A percentile compares a stretch with the other conserved stretches of the same genome.
Conservation (phyloP, 495 filamentous ascomycete species). For the Ramalina intermedia region DNA sequence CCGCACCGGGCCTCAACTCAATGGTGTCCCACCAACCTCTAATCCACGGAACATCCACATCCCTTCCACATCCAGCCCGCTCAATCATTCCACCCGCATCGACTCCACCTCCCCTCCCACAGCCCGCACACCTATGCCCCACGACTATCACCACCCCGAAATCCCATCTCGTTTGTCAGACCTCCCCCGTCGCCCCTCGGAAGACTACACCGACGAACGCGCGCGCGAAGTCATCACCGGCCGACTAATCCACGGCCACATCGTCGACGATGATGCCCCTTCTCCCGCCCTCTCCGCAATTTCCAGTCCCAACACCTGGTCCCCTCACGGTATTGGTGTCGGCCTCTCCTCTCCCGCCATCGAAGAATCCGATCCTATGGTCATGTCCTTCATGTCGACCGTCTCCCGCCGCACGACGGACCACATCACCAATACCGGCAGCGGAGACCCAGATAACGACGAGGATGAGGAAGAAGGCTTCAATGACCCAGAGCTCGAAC, state of each 20-base stretch:
- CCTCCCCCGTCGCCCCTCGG: slow-evolving; percentile 33
- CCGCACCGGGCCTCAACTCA: slow-evolving; percentile 2
- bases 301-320: slow-evolving; percentile 36
- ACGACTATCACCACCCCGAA: slow-evolving; percentile 20
- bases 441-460: slow-evolving; percentile 57
- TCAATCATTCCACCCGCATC: slow-evolving; percentile 8
- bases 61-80: slow-evolving; percentile 9
- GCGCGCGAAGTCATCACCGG: slow-evolving; percentile 85
- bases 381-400: slow-evolving; percentile 49
- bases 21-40: slow-evolving; percentile 4
- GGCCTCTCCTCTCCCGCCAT: slow-evolving; percentile 26
- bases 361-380: slow-evolving; percentile 46
- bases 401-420: slow-evolving; percentile 35
- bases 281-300: slow-evolving; percentile 54
- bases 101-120: slow-evolving; percentile 12
- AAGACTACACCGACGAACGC: slow-evolving; percentile 73
- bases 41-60: slow-evolving; percentile 8
- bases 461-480: slow-evolving; percentile 82
- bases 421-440: slow-evolving; percentile 30
- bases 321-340: slow-evolving; percentile 16
- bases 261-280: slow-evolving; percentile 89
- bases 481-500: slow-evolving; percentile 60
- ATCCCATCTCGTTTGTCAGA: slow-evolving; percentile 15
- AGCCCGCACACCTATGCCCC: slow-evolving; percentile 13
- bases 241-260: slow-evolving; percentile 84